phyloP scores from a whole-genome alignment of 192 early-diverging fungal genomes.

The Coemansia sp. region DNA sequence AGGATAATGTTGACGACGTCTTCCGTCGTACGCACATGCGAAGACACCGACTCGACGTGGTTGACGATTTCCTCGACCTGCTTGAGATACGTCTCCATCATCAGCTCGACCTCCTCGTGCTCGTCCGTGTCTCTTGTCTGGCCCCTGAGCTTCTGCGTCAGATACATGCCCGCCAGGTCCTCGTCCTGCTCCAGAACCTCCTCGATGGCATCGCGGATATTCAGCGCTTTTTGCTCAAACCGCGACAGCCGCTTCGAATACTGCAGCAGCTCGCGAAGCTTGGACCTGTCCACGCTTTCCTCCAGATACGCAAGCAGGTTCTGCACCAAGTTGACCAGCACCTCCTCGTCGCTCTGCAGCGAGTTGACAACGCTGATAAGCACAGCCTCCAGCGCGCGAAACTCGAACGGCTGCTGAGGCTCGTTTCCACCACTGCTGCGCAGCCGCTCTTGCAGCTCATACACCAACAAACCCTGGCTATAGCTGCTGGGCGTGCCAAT shows the following conservation, averaged over 20 bases:
- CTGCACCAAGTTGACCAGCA: constrained; percentile 65
- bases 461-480: constrained; percentile 71
- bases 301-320: constrained; percentile 68
- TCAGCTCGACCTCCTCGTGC: constrained; percentile 86
- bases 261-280: constrained; percentile 74
- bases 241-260: constrained; percentile 74
- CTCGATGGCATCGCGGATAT: constrained; percentile 74
- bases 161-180: constrained; percentile 85
- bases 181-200: constrained; percentile 84
- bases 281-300: constrained; percentile 66
- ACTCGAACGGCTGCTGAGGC: constrained; percentile 46
- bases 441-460: constrained; percentile 75
- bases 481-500: constrained; percentile 65
- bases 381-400: constrained; percentile 77
- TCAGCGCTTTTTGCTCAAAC: constrained; percentile 71
- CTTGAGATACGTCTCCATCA: constrained; percentile 87
- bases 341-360: constrained; percentile 67
- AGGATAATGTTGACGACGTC: constrained; percentile 82
- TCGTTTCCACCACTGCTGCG: constrained; percentile 45
- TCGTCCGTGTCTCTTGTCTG: constrained; percentile 57
- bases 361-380: constrained; percentile 67
- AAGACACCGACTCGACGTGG: constrained; percentile 63
- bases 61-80: constrained; percentile 81
- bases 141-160: constrained; percentile 74
- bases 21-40: constrained; percentile 75